phyloP scores from a whole-genome alignment of 1,139 yeast species.

The Eremothecium coryli region DNA sequence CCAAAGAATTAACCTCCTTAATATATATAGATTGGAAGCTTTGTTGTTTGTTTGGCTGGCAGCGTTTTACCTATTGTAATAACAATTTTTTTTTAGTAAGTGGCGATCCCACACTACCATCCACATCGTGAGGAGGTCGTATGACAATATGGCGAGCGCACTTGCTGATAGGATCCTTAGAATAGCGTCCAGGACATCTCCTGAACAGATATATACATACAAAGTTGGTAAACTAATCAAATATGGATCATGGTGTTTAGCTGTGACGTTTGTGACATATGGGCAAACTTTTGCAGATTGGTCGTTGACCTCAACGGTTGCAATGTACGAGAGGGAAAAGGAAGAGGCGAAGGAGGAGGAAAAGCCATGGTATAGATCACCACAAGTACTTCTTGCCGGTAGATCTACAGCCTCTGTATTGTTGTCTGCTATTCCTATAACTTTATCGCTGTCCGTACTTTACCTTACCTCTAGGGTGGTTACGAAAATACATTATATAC shows the following conservation, averaged over 20 bases:
- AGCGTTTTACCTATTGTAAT: too few relatives aligned
- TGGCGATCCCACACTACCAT: too few relatives aligned
- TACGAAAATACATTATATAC: conserved; percentile 22
- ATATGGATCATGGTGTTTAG: conserved; percentile 21
- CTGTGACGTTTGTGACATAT: conserved; percentile 23
- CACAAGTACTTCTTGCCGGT: conserved; percentile 12
- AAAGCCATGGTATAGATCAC: conserved; percentile 8
- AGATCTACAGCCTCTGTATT: conserved; percentile 21
- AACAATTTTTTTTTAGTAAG: too few relatives aligned
- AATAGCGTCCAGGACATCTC: conserved; percentile 13
- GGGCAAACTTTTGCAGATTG: conserved; percentile 26
- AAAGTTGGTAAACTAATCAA: conserved; percentile 16
- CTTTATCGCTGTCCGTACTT: conserved; percentile 21
- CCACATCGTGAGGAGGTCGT: too few relatives aligned
- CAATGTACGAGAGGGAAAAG: conserved; percentile 13
- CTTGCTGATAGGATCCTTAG: conserved; percentile 9
- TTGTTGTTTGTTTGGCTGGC: too few relatives aligned
- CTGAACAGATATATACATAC: conserved; percentile 23
- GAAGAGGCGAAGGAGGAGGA: conserved; percentile 7
- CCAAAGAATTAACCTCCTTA: too few relatives aligned
- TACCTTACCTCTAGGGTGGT: conserved; percentile 24
- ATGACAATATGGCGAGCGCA: background rate
- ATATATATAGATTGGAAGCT: too few relatives aligned
- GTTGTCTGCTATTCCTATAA: conserved; percentile 24
- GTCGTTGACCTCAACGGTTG: conserved; percentile 20